Evolutionary conservation across 345 rosid species (phyloP).

Genomic region (Lumnitzera littorea): DNA sequence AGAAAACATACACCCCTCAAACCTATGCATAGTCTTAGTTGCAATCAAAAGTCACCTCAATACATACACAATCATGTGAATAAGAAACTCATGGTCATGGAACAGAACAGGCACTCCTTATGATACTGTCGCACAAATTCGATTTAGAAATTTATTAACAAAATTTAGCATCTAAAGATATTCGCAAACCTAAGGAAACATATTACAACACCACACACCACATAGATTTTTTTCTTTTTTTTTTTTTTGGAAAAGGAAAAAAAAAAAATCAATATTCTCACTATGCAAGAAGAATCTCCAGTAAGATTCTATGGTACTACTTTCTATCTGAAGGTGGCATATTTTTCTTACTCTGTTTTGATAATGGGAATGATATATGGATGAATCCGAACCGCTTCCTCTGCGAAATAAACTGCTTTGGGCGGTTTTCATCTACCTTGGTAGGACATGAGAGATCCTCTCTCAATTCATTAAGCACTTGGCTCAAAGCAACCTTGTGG

Average conservation of each 20-base stretch:
- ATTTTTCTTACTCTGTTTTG: constrained; percentile 71
- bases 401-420: constrained; percentile 45
- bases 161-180: too few species aligned
- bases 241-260: background rate
- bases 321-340: constrained; percentile 5
- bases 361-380: constrained; percentile 70
- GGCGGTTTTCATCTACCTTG: constrained; percentile 25
- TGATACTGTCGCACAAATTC: too few species aligned
- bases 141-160: too few species aligned
- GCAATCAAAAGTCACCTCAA: too few species aligned
- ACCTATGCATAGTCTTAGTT: too few species aligned
- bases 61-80: too few species aligned
- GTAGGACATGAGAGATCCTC: constrained; percentile 48
- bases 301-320: background rate
- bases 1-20: too few species aligned
- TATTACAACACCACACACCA: too few species aligned
- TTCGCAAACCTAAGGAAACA: too few species aligned
- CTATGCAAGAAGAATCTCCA: background rate
- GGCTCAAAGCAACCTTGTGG: constrained; percentile 69
- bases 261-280: background rate
- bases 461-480: constrained; percentile 77
- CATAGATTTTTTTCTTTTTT: too few species aligned
- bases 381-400: constrained; percentile 87
- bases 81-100: too few species aligned
- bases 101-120: too few species aligned